Base-by-base conservation (phyloP, 1,139 yeast genomes). In the Hyphopichia wangnamkhiaoensis region DNA sequence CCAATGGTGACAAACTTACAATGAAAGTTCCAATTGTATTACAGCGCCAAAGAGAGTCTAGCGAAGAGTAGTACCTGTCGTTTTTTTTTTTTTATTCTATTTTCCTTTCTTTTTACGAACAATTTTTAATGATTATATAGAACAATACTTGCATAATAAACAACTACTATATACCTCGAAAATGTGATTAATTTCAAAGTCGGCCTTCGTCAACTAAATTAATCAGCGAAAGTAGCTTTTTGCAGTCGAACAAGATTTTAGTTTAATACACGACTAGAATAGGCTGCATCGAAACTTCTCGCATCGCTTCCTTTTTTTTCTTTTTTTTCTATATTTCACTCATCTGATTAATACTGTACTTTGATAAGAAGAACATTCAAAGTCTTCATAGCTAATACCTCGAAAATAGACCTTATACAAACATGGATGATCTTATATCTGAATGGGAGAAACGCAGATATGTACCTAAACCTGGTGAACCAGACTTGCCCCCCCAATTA, bases 401-500 rank as follows among this genome's bases (percentile, higher is more conserved):
- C n/a, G n/a, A n/a, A n/a, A n/a, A n/a, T n/a, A n/a, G n/a, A n/a
- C 30, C 20, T 6, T 10, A 12, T 6, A 30, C n/a, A n/a, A n/a
- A 30, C 24, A 18, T 30, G 33, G 63, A 56, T 42, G 53, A 54
- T 34, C 41, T 53, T 27, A 50, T 64, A 24, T 67, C 74, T 12
- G 78, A 75, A 48, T 79, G 83, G 83, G 82, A 77, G 33, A 71
- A 59, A 31, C 67, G 70, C 45, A 67, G 79, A 45, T 83, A 85
- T 53, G 73, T 77, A 1, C 91, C 93, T 12, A 82, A 80, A 35
- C 81, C 85, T 1, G 93, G 90, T 7, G 91, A 84, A 48, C 95
- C 96, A 2, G 80, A 64, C 5, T 65, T 89, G 36, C 96, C 96
- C 1, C 96, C 96, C 0, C 95, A 88, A 58, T 70, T 89, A 17